These are phyloP conservation scores for Magnolia kwangsiensis DNA, from an alignment of 164 flowering plant species.

Conservation along the genomic window DNA sequence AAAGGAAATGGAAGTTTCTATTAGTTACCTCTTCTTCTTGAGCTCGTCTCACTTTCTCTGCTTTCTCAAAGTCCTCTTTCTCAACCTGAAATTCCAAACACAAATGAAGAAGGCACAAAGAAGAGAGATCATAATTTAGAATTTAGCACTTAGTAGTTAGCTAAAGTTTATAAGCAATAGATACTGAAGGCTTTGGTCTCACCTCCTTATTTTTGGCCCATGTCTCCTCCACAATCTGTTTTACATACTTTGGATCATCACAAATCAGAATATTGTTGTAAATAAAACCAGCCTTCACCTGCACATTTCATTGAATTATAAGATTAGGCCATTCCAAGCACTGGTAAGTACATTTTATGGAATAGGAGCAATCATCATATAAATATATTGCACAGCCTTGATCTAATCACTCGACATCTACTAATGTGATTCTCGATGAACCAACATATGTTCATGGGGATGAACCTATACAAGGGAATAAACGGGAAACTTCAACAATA, in stretches of 20 bases:
- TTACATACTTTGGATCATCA: slow-evolving; percentile 67
- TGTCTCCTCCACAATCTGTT: slow-evolving; percentile 46
- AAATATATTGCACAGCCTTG: too few relatives aligned
- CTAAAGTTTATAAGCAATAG: background rate
- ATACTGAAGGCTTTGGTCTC: background rate
- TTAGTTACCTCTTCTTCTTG: slow-evolving; percentile 67
- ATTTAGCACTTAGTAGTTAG: background rate
- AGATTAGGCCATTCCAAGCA: slow-evolving; percentile 4
- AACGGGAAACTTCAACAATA: too few relatives aligned
- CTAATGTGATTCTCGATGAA: too few relatives aligned
- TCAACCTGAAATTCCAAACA: slow-evolving; percentile 48
- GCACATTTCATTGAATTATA: slow-evolving; percentile 13
- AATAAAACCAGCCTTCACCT: slow-evolving; percentile 84
- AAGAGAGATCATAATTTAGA: slow-evolving; percentile 2
- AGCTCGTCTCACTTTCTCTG: slow-evolving; percentile 71
- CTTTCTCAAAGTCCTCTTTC: slow-evolving; percentile 80
- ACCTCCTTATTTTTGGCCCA: slow-evolving; percentile 50
- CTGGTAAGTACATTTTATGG: background rate
- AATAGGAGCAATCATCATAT: background rate
- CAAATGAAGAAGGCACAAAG: background rate
- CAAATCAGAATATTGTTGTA: slow-evolving; percentile 66
- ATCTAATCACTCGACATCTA: too few relatives aligned
- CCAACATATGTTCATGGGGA: too few relatives aligned
- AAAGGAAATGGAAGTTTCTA: background rate
- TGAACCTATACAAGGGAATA: too few relatives aligned